phyloP scores from a whole-genome alignment of 164 flowering plant species.

The Tetrastigma voinierianum region DNA sequence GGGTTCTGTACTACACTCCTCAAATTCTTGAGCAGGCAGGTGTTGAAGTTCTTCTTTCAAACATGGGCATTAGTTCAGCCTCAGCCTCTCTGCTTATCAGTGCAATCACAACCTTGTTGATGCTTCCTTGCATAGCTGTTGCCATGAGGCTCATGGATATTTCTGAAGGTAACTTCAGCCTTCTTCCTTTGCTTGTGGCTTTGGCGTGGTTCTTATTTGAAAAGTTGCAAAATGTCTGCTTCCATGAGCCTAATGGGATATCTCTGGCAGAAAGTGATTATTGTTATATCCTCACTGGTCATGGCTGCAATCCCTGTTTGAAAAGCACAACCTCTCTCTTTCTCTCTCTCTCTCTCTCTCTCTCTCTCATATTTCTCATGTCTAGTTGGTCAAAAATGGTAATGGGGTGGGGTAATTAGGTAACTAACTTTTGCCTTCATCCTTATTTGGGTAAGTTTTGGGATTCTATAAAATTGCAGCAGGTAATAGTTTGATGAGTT shows the following conservation, averaged over 20 bases:
- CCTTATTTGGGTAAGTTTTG: too few relatives aligned
- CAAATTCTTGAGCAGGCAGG: conserved; percentile 94
- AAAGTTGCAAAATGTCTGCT: too few relatives aligned
- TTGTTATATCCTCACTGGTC: neutral
- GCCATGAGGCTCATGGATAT: conserved; percentile 95
- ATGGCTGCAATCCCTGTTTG: too few relatives aligned
- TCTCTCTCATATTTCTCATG: too few relatives aligned
- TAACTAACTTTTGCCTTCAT: too few relatives aligned
- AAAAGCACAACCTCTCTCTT: conserved; percentile 3
- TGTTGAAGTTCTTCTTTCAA: conserved; percentile 72
- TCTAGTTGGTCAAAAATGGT: too few relatives aligned
- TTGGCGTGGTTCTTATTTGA: too few relatives aligned
- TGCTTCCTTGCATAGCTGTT: conserved; percentile 88
- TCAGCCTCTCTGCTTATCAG: conserved; percentile 85
- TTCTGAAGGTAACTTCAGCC: conserved; percentile 72
- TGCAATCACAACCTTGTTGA: conserved; percentile 75
- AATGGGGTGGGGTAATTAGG: too few relatives aligned
- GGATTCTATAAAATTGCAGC: too few relatives aligned
- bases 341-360: neutral
- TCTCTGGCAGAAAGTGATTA: too few relatives aligned
- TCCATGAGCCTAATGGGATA: too few relatives aligned
- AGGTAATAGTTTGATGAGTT: too few relatives aligned
- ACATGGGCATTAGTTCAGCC: conserved; percentile 60
- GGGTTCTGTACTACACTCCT: conserved; percentile 89
- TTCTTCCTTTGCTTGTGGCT: neutral